A percentile compares a stretch with the other conserved stretches of the same genome.
These are phyloP conservation scores for Nepenthes gracilis DNA, from an alignment of 148 eudicot genomes.

Conservation along the genomic window DNA sequence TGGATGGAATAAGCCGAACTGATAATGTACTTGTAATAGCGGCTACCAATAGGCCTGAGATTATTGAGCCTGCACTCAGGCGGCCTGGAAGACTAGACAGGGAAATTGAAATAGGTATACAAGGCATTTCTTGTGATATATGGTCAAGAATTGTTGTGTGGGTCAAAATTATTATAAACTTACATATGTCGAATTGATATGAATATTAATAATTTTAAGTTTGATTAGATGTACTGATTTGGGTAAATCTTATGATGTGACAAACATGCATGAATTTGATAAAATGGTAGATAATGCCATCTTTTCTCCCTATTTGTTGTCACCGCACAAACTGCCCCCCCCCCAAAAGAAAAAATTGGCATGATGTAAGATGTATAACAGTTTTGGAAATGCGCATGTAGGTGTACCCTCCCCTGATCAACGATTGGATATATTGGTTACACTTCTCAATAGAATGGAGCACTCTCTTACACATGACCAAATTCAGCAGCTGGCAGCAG, in stretches of 20 bases:
- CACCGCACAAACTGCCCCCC: too few species aligned
- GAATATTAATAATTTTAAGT: too few species aligned
- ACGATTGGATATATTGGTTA: constrained; percentile 61
- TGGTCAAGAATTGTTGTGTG: neutral
- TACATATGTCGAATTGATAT: neutral
- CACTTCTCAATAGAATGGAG: constrained; percentile 56
- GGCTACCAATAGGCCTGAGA: constrained; percentile 80
- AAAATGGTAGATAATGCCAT: too few species aligned
- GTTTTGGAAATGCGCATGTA: constrained; percentile 20
- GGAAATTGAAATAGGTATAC: constrained; percentile 89
- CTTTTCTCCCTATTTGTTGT: too few species aligned
- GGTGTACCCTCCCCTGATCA: constrained; percentile 89
- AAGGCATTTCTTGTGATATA: neutral
- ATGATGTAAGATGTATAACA: neutral
- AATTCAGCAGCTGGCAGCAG: constrained; percentile 52
- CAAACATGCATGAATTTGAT: too few species aligned
- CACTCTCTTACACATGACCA: constrained; percentile 47
- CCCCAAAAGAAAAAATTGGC: neutral
- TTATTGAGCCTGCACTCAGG: constrained; percentile 92
- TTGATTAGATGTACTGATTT: neutral
- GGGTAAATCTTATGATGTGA: neutral
- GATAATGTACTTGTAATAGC: constrained; percentile 78
- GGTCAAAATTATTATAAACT: neutral
- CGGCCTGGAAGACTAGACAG: constrained; percentile 89
- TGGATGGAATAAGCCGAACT: constrained; percentile 76